Evolutionary conservation across 257 asterid genomes (phyloP).

Genomic region (Capsicum chinense): DNA sequence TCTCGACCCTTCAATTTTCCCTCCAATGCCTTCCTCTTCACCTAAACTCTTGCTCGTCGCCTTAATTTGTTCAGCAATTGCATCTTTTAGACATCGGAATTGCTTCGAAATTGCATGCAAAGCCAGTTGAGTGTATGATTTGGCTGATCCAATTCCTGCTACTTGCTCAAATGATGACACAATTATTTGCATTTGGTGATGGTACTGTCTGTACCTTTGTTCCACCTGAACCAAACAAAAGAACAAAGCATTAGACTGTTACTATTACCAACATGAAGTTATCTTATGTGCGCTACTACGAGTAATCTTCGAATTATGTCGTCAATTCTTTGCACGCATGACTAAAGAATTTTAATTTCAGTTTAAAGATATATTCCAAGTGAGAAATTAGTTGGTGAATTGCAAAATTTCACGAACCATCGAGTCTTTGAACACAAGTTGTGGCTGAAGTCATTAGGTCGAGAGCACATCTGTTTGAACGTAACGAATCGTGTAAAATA

Average conservation of each 20-base stretch:
- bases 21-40: conserved; percentile 44
- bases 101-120: conserved; percentile 66
- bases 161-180: conserved; percentile 63
- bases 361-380: neutral
- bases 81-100: conserved; percentile 62
- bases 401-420: neutral
- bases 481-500: neutral
- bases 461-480: neutral
- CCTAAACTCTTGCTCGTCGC: conserved; percentile 55
- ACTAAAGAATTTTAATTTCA: neutral
- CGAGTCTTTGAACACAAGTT: neutral
- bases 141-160: conserved; percentile 69
- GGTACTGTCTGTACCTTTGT: conserved; percentile 64
- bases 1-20: conserved; percentile 48
- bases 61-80: conserved; percentile 54
- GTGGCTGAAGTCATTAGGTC: neutral
- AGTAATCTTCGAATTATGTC: neutral
- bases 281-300: neutral
- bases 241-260: neutral
- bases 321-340: neutral
- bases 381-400: neutral
- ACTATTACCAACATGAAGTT: neutral
- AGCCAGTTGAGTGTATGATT: conserved; percentile 65
- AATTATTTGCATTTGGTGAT: conserved; percentile 65
- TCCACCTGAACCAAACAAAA: conserved; percentile 54